A percentile compares a stretch with the other conserved stretches of the same genome.
These are phyloP conservation scores for Pouteria campechiana DNA, from an alignment of 179 eudicot genomes.

Conservation along the genomic window DNA sequence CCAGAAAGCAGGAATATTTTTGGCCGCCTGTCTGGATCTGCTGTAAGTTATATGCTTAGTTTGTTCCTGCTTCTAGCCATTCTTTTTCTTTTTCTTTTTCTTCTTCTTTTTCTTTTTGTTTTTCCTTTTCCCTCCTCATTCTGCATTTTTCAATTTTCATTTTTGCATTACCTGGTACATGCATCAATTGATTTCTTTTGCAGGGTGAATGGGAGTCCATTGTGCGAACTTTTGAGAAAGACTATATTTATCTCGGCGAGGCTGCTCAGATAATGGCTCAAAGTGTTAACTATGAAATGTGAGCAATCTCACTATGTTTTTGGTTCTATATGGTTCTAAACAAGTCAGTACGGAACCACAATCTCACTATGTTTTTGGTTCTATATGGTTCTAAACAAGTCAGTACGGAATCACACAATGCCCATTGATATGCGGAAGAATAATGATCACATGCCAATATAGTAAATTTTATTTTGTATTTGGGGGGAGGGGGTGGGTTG, in stretches of 20 bases:
- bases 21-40: constrained; percentile 97
- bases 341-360: too few species aligned
- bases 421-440: too few species aligned
- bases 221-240: constrained; percentile 83
- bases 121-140: not conserved
- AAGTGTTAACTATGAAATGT: constrained; percentile 98
- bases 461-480: not conserved
- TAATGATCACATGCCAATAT: not conserved
- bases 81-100: constrained; percentile 1
- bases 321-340: too few species aligned
- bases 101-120: not conserved
- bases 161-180: too few species aligned
- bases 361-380: constrained; percentile 3
- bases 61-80: too few species aligned
- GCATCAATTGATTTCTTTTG: too few species aligned
- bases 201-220: constrained; percentile 96
- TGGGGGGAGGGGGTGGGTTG: too few species aligned
- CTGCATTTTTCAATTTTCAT: constrained; percentile 3
- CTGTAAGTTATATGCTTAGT: constrained; percentile 68
- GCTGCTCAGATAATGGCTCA: constrained; percentile 94
- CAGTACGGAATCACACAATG: too few species aligned
- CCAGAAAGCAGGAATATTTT: constrained; percentile 91
- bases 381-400: too few species aligned
- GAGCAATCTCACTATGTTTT: constrained; percentile 16
- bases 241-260: constrained; percentile 81